A percentile compares a stretch with the other conserved stretches of the same genome.
Conservation (phyloP, 306 rosid genomes). For the Crataegus laevigata region DNA sequence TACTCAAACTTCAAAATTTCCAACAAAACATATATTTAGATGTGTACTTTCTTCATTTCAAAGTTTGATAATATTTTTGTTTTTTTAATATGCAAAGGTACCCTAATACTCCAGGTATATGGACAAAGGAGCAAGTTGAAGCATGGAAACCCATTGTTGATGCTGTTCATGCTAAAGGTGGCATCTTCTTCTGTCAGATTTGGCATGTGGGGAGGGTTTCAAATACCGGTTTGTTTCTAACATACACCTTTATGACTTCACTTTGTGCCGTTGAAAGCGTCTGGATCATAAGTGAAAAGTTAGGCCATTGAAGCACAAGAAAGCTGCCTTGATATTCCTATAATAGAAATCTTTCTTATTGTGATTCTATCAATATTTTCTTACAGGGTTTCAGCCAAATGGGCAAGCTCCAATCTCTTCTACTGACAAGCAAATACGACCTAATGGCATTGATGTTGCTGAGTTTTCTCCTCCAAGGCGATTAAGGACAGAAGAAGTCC, state of each 20-base stretch:
- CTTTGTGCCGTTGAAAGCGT: background rate
- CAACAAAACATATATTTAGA: too few relatives aligned
- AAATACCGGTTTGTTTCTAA: conserved; percentile 10
- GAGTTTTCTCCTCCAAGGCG: conserved; percentile 48
- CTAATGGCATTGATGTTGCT: conserved; percentile 25
- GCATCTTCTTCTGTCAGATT: conserved; percentile 40
- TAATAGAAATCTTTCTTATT: background rate
- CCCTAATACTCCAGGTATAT: conserved; percentile 34
- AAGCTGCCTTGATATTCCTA: too few relatives aligned
- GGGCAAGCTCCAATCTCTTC: conserved; percentile 52
- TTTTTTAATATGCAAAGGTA: conserved; percentile 2
- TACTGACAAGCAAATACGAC: background rate
- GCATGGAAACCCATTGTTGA: conserved; percentile 48
- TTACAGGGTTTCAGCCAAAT: conserved; percentile 41
- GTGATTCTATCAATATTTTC: background rate
- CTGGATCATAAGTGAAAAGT: too few relatives aligned
- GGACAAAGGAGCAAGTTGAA: conserved; percentile 47
- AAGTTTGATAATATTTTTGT: background rate
- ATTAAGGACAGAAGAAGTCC: conserved; percentile 49
- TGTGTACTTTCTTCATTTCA: background rate
- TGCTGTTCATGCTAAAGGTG: conserved; percentile 43
- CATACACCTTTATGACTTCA: too few relatives aligned
- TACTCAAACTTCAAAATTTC: too few relatives aligned
- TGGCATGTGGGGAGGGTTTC: conserved; percentile 38
- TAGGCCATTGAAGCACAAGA: too few relatives aligned